phyloP scores from a whole-genome alignment of 306 rosid species.

The Medicago lupulina region DNA sequence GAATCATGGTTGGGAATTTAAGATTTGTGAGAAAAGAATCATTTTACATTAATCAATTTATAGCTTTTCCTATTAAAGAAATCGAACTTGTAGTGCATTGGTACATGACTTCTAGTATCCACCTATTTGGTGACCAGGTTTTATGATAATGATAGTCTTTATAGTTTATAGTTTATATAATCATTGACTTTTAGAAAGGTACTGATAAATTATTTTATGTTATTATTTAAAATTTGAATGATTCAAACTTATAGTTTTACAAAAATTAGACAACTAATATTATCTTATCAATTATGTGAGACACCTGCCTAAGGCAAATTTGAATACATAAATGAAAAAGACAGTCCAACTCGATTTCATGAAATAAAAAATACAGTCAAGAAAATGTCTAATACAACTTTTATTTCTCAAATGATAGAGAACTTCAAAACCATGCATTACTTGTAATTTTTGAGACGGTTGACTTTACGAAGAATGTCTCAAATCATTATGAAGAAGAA shows the following conservation, averaged over 20 bases:
- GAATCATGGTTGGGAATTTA: too few relatives aligned
- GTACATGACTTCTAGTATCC: background rate
- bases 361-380: background rate
- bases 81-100: too few relatives aligned
- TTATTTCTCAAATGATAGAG: background rate
- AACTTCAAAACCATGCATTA: background rate
- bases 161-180: background rate
- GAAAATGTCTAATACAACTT: background rate
- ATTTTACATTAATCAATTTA: too few relatives aligned
- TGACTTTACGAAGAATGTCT: background rate
- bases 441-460: background rate
- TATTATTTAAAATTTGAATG: background rate
- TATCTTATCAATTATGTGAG: background rate
- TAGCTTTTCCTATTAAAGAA: too few relatives aligned
- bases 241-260: background rate
- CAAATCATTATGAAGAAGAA: background rate
- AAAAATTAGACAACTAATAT: background rate
- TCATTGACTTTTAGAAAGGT: background rate
- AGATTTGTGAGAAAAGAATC: too few relatives aligned
- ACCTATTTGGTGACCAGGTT: background rate
- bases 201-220: too few relatives aligned
- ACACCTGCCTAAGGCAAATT: background rate
- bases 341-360: background rate
- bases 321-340: background rate
- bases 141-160: too few relatives aligned